Evolutionary conservation across 345 rosid genomes (phyloP), one percentile per base, ranked within the genome.

Genomic region (Ceriops tagal): DNA sequence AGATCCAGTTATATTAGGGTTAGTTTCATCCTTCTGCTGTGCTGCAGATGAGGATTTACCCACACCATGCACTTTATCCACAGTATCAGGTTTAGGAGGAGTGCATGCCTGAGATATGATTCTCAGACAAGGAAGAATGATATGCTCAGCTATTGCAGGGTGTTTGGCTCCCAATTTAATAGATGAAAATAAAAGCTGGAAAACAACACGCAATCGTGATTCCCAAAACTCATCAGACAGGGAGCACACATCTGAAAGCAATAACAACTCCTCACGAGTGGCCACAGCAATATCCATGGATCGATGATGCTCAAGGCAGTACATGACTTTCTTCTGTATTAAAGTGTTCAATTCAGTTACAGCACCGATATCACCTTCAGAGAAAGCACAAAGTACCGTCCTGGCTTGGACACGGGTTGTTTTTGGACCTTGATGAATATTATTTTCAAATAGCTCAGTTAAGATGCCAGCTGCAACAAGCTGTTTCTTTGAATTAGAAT

Each of bases 231-330:
- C 98, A 84, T 95, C 99, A 69, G 93, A 86, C 77, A 92, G 80
- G 34, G 99, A 90, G 82, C 96, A 95, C 70, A 92, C 96, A 79
- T 95, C 99, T 51, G 99, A 95, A 72, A 95, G 96, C 83, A 95
- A 81, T 75, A 87, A 78, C 82, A 95, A 69, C 79, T 95, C 99
- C 77, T 95, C 98, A 68, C 96, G 96, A 79, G 91, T 90, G 66
- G 96, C 90, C 22, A 90, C 74, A 21, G 98, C 96, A 78, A 92
- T 83, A 76, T 95, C 99, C 96, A 95, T 90, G 81, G 99, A 92
- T 32, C 96, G 96, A 78, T 95, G 98, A 84, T 95, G 98, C 70
- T 95, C 99, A 76, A 95, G 93, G 83, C 98, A 92, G 82, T 95
- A 95, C 91, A 79, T 86, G 61, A 95, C 97, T 79, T 95, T 95